Evolutionary conservation across 2,329 filamentous ascomycete genomes (phyloP), one percentile per base, ranked within the genome.

Genomic region (Rasamsonia emersonii): DNA sequence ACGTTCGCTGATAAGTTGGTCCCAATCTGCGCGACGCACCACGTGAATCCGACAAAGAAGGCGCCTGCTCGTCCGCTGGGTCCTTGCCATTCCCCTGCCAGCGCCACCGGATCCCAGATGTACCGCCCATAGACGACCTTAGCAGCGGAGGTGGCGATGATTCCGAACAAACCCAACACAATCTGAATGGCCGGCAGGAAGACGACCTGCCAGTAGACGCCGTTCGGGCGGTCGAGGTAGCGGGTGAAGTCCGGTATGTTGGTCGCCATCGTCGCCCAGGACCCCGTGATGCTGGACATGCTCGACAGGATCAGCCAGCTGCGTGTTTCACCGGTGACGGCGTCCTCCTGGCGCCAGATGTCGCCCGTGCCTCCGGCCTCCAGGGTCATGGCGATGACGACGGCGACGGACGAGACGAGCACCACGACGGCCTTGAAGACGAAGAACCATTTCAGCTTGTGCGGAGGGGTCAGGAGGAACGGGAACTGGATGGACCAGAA

Each of bases 321-420:
- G 30, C 71, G 69, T 20, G 60, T 51, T 25, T 58, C 59, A 3
- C 70, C 69, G 3, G 53, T 47, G 3, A 68, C 50, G 0, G 57
- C 65, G 5, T 60, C 47, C 9, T 58, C 58, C 29, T 65, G 60
- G 14, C 56, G 45, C 39, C 64, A 66, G 38, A 71, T 58, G 2
- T 50, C 56, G 6, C 67, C 60, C 4, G 39, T 42, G 18, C 70
- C 68, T 8, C 70, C 68, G 21, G 71, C 70, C n/a, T 59, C 53
- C 7, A 69, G 67, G 20, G 70, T 69, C 13, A 60, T 55, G 68
- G 73, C 78, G 28, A 72, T 69, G 47, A 77, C 63, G 19, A 71
- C 73, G 2, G 65, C 72, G 29, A 78, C 60, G 34, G 70, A 73
- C 2, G 69, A 67, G 10, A 70, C 50, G 6, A 71, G 70, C 9